phyloP scores from a whole-genome alignment of 345 rosid genomes.

The Melaleuca alternifolia region DNA sequence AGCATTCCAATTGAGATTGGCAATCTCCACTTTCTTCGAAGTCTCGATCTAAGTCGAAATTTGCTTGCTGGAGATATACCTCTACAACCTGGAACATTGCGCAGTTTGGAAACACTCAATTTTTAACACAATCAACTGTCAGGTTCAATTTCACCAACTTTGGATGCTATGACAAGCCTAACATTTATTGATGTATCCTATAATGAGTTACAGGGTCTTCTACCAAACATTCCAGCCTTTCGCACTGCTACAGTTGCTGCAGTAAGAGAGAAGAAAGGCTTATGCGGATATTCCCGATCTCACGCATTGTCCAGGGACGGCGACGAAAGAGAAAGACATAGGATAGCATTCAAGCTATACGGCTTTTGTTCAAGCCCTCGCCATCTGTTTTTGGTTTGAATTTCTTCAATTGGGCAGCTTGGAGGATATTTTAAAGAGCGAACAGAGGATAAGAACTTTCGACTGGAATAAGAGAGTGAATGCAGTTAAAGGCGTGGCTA shows the following conservation, averaged over 20 bases:
- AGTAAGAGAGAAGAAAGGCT: constrained; percentile 2
- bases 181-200: constrained; percentile 9
- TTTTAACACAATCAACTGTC: neutral
- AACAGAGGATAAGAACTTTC: neutral
- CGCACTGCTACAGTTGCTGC: neutral
- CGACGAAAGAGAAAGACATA: neutral
- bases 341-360: constrained; percentile 8
- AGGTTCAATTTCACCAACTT: constrained; percentile 1
- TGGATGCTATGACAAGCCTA: neutral
- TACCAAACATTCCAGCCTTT: constrained; percentile 22
- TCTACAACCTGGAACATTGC: neutral
- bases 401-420: constrained; percentile 17
- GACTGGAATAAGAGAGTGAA: constrained; percentile 14
- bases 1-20: neutral
- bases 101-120: neutral
- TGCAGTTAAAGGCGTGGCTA: neutral
- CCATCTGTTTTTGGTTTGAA: constrained; percentile 23
- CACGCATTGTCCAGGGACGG: neutral
- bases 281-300: constrained; percentile 9
- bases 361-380: constrained; percentile 13
- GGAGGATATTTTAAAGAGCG: neutral
- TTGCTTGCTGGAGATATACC: neutral
- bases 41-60: neutral
- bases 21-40: neutral
- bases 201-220: constrained; percentile 16